Evolutionary conservation across 1,284 basidiomycete species (phyloP), one percentile per base, ranked within the genome.

Genomic region (Hemileia vastatrix): DNA sequence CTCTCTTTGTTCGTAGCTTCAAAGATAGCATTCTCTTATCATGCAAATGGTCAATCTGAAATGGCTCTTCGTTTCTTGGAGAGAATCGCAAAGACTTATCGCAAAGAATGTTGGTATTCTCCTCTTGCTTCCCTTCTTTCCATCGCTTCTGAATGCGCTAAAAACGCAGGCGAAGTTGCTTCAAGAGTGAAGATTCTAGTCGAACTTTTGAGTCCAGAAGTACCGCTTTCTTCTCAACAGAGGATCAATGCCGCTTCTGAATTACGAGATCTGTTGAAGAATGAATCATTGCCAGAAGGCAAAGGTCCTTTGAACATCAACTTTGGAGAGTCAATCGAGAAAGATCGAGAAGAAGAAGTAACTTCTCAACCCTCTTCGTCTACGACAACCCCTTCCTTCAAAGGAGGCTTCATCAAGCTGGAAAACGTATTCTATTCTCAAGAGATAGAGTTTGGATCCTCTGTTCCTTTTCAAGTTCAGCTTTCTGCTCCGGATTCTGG

Each of bases 31-130:
- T 82, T 86, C 66, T 87, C 87, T 1, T 90, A 95, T 72, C 82
- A 82, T 64, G 80, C 83, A 6, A 83, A 83, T 8, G 83, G 83
- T 0, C 88, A 91, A 71, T 85, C 85, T 68, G 88, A 90, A 57
- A 83, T 88, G 80, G 89, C 88, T 6, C 82, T 90, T n/a, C n/a
- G 88, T 47, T 93, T 93, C 77, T 89, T 91, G 72, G 88, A 90
- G 70, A 83, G 88, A 27, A 92, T 94, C 64, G 84, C 86, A 1
- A 86, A 83, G 71, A 86, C 84, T 0, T 94, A 93, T 72, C 81
- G 85, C n/a, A 78, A 82, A 55, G 90, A 93, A 72, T 80, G 82
- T 55, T 94, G 89, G 90, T 77, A 79, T 6, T 75, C 80, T 0
- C 80, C 93, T 76, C 79, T 91, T 15, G 79, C 79, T 49, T 83